Evolutionary conservation across 768 basidiomycete species (phyloP), one percentile per base, ranked within the genome.

Genomic region (Filobasidium floriforme): DNA sequence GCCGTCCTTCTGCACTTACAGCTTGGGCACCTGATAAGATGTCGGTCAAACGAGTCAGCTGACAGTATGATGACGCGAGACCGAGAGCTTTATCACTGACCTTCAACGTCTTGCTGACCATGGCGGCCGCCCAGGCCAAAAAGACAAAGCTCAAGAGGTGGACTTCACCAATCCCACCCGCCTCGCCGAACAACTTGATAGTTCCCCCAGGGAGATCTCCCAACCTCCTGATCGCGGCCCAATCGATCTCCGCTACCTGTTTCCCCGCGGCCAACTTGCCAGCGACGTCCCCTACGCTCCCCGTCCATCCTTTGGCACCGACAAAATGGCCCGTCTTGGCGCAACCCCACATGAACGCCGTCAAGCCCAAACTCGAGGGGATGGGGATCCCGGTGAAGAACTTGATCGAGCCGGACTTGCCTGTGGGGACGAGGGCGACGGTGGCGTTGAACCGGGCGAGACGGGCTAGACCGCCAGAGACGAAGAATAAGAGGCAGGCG

Each of bases 371-470:
- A 12, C 89, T 89, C 0, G 90, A 89, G 1, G 96, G 96, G 68
- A 99, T 98, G 28, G 96, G 96, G 24, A 99, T 85, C 6, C 96
- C 96, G 80, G 98, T 96, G 76, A 98, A 99, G 82, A 93, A 98
- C 73, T 87, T 87, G 18, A 89, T 83, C 77, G 97, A 98, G 65
- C 96, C 94, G 37, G 83, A 83, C 7, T 78, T 80, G 75, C 92
- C 89, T 78, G 92, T 93, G 1, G 94, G 94, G 28, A 96, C 83
- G 51, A 91, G 81, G 2, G 96, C 96, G 66, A 96, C 94, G 0
- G 96, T 99, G 10, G 94, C 96, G 79, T 99, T 99, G 84, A 97
- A 99, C 49, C 96, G 87, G 11, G 96, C 96, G 41, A 99, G 87
- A 60, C 96, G 88, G 22, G 96, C 96, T 61, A 99, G 85, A 41